Conservation (phyloP, 176 grass and related monocot species). For the Carex pumila region DNA sequence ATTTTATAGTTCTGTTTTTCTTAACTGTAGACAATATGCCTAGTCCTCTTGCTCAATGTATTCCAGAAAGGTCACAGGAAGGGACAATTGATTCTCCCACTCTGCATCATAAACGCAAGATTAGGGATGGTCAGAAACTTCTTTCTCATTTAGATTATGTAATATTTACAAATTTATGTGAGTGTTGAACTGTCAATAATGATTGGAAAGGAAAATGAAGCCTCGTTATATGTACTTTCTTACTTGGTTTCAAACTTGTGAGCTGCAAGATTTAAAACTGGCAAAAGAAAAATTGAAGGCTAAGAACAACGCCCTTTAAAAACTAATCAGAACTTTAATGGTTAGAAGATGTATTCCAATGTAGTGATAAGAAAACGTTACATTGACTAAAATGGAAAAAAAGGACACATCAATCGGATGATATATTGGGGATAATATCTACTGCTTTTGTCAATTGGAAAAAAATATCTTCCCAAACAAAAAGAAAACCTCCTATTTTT, state of each 20-base stretch:
- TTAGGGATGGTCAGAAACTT: slow-evolving; percentile 3
- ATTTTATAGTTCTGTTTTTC: not conserved
- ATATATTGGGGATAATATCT: not conserved
- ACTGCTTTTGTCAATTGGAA: not conserved
- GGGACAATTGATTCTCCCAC: not conserved
- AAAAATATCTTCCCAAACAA: not conserved
- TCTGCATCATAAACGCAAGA: slow-evolving; percentile 8
- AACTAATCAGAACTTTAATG: not conserved
- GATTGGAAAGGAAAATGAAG: not conserved
- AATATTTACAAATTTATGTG: not conserved
- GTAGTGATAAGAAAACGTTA: not conserved
- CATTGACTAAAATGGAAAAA: not conserved
- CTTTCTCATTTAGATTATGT: not conserved
- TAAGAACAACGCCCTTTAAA: not conserved
- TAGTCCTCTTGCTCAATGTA: not conserved
- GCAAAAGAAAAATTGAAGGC: not conserved
- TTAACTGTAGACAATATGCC: not conserved
- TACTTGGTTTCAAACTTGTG: not conserved
- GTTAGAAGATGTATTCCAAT: not conserved
- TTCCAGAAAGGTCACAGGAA: not conserved
- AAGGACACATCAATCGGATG: not conserved
- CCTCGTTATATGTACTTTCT: not conserved
- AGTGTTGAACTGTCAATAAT: not conserved
- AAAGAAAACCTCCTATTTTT: slow-evolving; percentile 1
- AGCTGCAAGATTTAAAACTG: not conserved